Conservation (phyloP, 176 grass and related monocot genomes). For the Guadua angustifolia region DNA sequence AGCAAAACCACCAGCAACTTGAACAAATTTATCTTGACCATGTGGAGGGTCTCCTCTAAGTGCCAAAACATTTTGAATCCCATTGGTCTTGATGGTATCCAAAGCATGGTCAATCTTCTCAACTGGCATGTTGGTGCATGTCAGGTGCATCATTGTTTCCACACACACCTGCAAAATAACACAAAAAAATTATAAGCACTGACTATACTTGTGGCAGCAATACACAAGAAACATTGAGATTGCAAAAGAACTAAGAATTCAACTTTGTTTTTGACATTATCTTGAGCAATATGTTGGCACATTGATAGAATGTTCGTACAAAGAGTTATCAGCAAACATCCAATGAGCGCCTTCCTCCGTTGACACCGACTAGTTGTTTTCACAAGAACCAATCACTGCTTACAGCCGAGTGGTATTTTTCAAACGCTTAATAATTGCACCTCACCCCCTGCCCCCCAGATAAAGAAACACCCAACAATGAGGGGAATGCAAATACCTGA, state of each 20-base stretch:
- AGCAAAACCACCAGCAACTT: constrained; percentile 80
- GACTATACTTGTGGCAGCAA: not conserved
- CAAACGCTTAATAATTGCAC: not conserved
- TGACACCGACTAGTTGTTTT: not conserved
- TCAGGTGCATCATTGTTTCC: constrained; percentile 97
- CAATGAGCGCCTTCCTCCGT: not conserved
- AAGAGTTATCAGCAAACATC: not conserved
- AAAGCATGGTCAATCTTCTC: constrained; percentile 89
- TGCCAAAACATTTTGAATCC: constrained; percentile 95
- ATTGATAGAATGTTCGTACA: not conserved
- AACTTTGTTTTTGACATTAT: constrained; percentile 12
- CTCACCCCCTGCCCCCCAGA: not conserved
- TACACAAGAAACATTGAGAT: not conserved
- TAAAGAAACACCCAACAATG: not conserved
- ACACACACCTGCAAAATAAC: constrained; percentile 67
- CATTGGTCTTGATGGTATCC: constrained; percentile 75
- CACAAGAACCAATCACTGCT: not conserved
- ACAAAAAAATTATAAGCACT: constrained; percentile 9
- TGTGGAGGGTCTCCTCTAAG: constrained; percentile 87
- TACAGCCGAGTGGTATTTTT: not conserved
- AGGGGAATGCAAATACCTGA: not conserved
- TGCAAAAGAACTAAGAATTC: not conserved
- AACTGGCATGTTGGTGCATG: constrained; percentile 91
- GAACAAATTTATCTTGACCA: constrained; percentile 86
- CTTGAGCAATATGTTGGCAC: not conserved